phyloP scores from a whole-genome alignment of 1,284 basidiomycete genomes.

The Ustilago shanxiensis region DNA sequence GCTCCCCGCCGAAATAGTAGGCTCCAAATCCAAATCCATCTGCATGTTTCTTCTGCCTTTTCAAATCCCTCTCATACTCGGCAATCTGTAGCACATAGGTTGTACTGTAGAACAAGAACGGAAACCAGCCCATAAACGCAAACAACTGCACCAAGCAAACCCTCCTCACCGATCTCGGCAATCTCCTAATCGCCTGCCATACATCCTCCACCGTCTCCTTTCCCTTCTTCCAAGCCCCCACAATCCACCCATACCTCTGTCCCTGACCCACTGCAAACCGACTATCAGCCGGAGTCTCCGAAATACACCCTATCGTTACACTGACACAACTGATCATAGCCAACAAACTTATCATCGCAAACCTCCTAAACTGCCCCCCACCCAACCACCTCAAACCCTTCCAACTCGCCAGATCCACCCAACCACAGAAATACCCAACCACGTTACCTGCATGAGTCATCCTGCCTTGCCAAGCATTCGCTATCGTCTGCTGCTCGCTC shows the following conservation, averaged over 20 bases:
- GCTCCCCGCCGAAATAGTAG: background rate
- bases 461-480: slow-evolving; percentile 97
- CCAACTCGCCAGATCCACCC: slow-evolving; percentile 82
- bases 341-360: slow-evolving; percentile 86
- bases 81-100: slow-evolving; percentile 92
- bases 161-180: slow-evolving; percentile 70
- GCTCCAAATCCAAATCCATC: background rate
- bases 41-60: slow-evolving; percentile 63
- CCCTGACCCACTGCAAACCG: background rate
- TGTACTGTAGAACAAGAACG: slow-evolving; percentile 74
- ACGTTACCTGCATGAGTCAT: slow-evolving; percentile 66
- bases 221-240: slow-evolving; percentile 1
- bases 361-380: slow-evolving; percentile 93
- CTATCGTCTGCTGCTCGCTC: slow-evolving; percentile 85
- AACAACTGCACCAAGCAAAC: slow-evolving; percentile 84
- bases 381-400: slow-evolving; percentile 84
- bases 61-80: slow-evolving; percentile 78
- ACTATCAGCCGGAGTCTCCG: slow-evolving; percentile 63
- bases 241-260: background rate
- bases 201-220: slow-evolving; percentile 42
- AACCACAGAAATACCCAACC: slow-evolving; percentile 75
- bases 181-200: slow-evolving; percentile 50
- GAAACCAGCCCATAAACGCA: slow-evolving; percentile 86
- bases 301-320: slow-evolving; percentile 85
- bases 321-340: slow-evolving; percentile 85